Evolutionary conservation across 805 yeast species (phyloP), one percentile per base, ranked within the genome.

Genomic region (Saccharomyces cerevisiae): DNA sequence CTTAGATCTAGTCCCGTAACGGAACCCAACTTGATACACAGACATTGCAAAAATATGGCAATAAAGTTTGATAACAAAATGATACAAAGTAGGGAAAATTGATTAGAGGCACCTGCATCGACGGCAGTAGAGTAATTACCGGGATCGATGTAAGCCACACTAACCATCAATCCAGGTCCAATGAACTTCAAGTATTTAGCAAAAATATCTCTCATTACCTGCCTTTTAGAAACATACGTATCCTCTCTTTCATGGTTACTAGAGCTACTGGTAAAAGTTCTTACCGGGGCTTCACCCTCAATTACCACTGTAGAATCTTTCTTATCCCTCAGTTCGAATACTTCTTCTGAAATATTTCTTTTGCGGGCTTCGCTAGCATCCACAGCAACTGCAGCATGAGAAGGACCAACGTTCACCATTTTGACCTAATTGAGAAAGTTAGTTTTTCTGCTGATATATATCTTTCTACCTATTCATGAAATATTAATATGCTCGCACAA

Each of bases 81-180:
- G 30, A 85, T 78, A 68, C 88, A 87, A 51, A 90, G 75, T 51
- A 89, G 78, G 55, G 85, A 79, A 69, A 84, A 90, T 65, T 83
- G 80, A 63, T 83, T 87, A 53, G 82, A 77, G 2, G 96, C 91
- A 51, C 97, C 97, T 0, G 96, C 89, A 14, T 88, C 79, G 1
- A 90, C 96, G 14, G 94, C 89, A 0, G 96, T 87, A 47, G 95
- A 82, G 70, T 89, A 90, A 70, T 90, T 90, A 47, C 97, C 97
- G 1, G 97, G 96, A 67, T 90, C 97, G 77, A 90, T 87, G 65
- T 90, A 91, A 1, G 96, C 94, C 52, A 91, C 96, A 30, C 90
- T 79, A 26, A 90, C 89, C 81, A 89, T 79, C 46, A 90, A 76
- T 0, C 96, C 96, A 0, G 96, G 96, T 0, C 96, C 96, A 21